Base-by-base conservation (phyloP, 148 eudicot genomes). In the Pouteria glomerata region DNA sequence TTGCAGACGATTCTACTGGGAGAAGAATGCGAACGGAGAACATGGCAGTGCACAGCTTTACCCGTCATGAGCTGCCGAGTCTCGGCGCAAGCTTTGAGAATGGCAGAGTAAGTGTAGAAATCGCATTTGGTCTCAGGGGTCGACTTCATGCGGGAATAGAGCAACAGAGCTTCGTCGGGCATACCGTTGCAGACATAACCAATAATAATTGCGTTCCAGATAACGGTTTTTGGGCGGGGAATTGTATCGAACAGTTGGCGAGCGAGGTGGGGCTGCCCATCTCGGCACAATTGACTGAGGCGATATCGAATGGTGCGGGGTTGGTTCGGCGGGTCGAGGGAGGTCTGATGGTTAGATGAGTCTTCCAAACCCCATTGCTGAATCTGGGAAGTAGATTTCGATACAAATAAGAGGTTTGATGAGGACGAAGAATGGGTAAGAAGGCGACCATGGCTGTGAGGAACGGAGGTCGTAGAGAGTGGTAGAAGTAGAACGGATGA, bases 191-290 rank as follows among this genome's bases (percentile, higher is more conserved):
- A 94, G 14, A 94, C 81, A 55, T 80, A 85, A 57, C 98, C 97
- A 79, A 94, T 94, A 6, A 94, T 85, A 1, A 94, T 86, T 1
- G 97, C 85, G 86, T 93, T 93, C 92, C 96, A 93, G 19, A 94
- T 74, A 6, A 91, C 97, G 45, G 91, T 94, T 23, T 78, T 91
- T 77, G 91, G 97, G 27, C 71, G 76, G 39, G 93, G 93, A 87
- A 88, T 82, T 83, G 73, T n/a, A 61, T 92, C 96, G 81, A 92
- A 90, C 88, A 89, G 65, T 39, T 92, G 89, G 88, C 85, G 93
- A 14, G 96, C 97, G 67, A 92, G 72, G 23, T 70, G 76, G 73
- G 84, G 78, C 58, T 89, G 82, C 57, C 96, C 96, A 58, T 92
- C 78, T 67, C 77, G 45, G 79, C 95, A 92, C 5, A 89, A 82